Conservation (phyloP, 164 flowering plant species). For the Paratinospora sagittata region DNA sequence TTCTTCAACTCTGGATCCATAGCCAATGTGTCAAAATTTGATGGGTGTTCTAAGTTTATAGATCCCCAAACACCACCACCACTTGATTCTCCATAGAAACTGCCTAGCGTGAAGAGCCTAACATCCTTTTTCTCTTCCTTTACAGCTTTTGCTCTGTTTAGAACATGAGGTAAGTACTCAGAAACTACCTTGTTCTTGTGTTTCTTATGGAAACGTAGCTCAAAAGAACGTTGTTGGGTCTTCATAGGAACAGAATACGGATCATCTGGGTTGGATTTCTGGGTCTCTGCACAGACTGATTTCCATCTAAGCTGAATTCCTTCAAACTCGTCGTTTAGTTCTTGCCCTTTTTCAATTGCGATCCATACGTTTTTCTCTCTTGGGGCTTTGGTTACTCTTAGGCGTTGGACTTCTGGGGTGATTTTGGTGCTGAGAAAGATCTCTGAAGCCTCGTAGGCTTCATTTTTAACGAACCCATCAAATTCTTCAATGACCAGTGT, state of each 20-base stretch:
- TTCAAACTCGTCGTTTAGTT: constrained; percentile 18
- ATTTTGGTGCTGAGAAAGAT: constrained; percentile 18
- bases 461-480: constrained; percentile 16
- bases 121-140: constrained; percentile 25
- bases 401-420: constrained; percentile 8
- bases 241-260: neutral
- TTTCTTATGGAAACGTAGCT: constrained; percentile 36
- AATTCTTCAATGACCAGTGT: constrained; percentile 25
- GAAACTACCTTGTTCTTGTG: constrained; percentile 27
- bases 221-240: constrained; percentile 21
- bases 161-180: constrained; percentile 31
- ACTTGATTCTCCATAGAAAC: neutral
- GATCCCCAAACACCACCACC: constrained; percentile 13
- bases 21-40: constrained; percentile 53
- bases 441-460: constrained; percentile 21
- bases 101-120: constrained; percentile 26
- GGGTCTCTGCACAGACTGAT: neutral
- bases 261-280: neutral
- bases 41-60: constrained; percentile 44
- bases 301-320: constrained; percentile 18
- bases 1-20: constrained; percentile 46
- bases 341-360: constrained; percentile 17
- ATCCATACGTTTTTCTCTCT: constrained; percentile 8
- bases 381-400: constrained; percentile 6
- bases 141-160: constrained; percentile 16